phyloP scores from a whole-genome alignment of 2,329 filamentous ascomycete species.

The Pestalotiopsis sp. region DNA sequence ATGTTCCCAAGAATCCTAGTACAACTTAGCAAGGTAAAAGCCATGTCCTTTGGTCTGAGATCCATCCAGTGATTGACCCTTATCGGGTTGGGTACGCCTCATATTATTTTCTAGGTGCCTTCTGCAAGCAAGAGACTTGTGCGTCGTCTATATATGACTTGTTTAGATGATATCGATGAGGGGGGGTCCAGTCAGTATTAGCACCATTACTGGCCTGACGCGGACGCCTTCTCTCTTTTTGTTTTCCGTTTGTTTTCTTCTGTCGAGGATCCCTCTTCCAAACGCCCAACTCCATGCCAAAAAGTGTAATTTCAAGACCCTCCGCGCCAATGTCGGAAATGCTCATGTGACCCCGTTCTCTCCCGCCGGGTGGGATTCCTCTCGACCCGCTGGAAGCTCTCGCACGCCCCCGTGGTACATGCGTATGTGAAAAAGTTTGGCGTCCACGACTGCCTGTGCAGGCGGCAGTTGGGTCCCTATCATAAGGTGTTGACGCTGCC shows the following conservation, averaged over 20 bases:
- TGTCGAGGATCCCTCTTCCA: not conserved
- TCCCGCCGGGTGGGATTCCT: not conserved
- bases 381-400: not conserved
- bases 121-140: too few species aligned
- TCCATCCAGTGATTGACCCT: too few species aligned
- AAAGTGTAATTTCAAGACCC: not conserved
- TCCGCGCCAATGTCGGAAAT: not conserved
- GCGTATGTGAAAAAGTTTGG: not conserved
- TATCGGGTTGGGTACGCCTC: too few species aligned
- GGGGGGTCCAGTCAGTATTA: not conserved
- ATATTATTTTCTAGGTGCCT: too few species aligned
- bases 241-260: not conserved
- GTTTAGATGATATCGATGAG: too few species aligned
- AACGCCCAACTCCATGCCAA: not conserved
- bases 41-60: too few species aligned
- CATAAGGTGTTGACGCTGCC: conserved; percentile 48
- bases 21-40: too few species aligned
- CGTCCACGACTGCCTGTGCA: not conserved
- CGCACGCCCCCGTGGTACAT: not conserved
- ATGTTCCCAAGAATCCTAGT: too few species aligned
- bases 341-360: not conserved
- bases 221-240: not conserved
- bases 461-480: not conserved
- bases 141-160: too few species aligned
- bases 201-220: not conserved